Percentiles rank a stretch among this genome's conserved stretches.
phyloP scores from a whole-genome alignment of 108 stramenopile species.

The Phaeodactylum tricornutum region DNA sequence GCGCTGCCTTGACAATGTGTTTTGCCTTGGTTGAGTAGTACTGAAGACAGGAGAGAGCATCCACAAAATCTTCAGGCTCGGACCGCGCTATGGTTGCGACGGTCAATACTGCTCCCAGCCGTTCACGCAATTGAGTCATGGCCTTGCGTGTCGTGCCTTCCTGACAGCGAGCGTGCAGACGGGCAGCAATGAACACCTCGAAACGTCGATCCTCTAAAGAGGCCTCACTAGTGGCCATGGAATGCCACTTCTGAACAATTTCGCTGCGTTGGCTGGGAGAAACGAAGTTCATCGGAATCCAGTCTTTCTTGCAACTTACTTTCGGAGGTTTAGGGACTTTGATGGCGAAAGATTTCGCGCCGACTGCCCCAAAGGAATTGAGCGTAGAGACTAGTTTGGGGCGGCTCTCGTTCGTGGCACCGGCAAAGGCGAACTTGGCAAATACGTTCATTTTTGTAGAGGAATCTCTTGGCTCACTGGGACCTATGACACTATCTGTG shows the following conservation, averaged over 20 bases:
- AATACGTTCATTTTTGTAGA: too few species aligned
- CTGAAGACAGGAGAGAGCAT: conserved; percentile 34
- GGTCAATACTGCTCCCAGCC: conserved; percentile 8
- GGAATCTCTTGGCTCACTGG: too few species aligned
- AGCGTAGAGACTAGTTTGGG: too few species aligned
- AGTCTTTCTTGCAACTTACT: too few species aligned
- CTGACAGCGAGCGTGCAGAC: conserved; percentile 65
- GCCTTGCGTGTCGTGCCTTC: conserved; percentile 39
- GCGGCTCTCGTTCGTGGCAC: too few species aligned
- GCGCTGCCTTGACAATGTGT: conserved; percentile 55
- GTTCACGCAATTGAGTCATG: conserved; percentile 28
- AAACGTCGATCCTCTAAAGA: conserved; percentile 46
- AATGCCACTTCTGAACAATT: conserved; percentile 65
- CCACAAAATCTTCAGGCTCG: conserved; percentile 38
- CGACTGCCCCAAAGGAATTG: too few species aligned
- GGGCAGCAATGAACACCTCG: conserved; percentile 52
- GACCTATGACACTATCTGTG: too few species aligned
- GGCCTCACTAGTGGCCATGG: conserved; percentile 30
- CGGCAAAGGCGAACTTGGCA: too few species aligned
- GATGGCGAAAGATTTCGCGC: too few species aligned
- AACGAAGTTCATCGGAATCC: too few species aligned
- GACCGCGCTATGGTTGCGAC: conserved; percentile 19
- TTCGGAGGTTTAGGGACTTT: too few species aligned
- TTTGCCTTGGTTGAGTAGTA: conserved; percentile 55
- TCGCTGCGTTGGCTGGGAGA: too few species aligned